Conservation (phyloP, 495 filamentous ascomycete genomes). For the Clavariopsis aquatica region DNA sequence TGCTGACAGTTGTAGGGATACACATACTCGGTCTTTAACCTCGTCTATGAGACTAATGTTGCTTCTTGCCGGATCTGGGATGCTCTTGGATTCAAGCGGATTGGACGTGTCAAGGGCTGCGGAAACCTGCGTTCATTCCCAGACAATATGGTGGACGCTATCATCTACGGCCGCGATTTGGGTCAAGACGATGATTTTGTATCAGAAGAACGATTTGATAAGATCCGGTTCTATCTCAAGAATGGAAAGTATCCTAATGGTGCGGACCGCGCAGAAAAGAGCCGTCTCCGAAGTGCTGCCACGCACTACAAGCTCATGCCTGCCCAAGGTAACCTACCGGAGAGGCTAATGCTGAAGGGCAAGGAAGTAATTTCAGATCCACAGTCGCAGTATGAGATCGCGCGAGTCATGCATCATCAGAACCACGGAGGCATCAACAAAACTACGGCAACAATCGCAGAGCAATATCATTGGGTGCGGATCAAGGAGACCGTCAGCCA, state of each 20-base stretch:
- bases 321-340: constrained; percentile 56
- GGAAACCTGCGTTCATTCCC: constrained; percentile 82
- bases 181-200: constrained; percentile 81
- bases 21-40: constrained; percentile 94
- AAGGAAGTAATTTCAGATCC: constrained; percentile 96
- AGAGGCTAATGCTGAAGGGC: constrained; percentile 92
- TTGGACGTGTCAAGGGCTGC: constrained; percentile 85
- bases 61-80: constrained; percentile 97
- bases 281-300: constrained; percentile 84
- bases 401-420: constrained; percentile 68
- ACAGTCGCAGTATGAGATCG: constrained; percentile 88
- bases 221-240: constrained; percentile 96
- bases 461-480: constrained; percentile 96
- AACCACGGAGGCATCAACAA: constrained; percentile 98
- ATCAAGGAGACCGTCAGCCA: constrained; percentile 97
- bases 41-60: constrained; percentile 97
- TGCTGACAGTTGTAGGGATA: constrained; percentile 62
- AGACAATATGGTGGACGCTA: constrained; percentile 83
- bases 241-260: constrained; percentile 91
- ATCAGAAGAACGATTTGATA: constrained; percentile 96
- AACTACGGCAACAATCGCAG: constrained; percentile 89
- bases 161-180: constrained; percentile 92
- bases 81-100: constrained; percentile 94
- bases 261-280: constrained; percentile 93
- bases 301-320: constrained; percentile 87